Conservation (phyloP, 192 early-diverging fungal genomes). For the Funneliformis geosporum region DNA sequence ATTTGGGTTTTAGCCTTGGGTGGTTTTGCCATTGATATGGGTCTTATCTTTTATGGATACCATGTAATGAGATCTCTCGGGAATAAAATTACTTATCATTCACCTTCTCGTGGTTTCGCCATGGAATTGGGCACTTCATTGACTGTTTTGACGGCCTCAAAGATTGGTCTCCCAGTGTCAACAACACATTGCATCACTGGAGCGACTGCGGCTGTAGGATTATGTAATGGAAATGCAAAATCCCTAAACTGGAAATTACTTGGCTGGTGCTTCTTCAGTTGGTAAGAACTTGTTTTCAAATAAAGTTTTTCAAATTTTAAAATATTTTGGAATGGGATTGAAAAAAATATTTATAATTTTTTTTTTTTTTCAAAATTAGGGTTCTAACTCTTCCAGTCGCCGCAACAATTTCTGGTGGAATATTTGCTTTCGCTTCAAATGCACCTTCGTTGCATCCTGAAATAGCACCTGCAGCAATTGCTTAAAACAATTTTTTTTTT, state of each 20-base stretch:
- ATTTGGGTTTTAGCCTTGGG: constrained; percentile 24
- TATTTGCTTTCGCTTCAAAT: too few relatives aligned
- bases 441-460: too few relatives aligned
- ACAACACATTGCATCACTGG: constrained; percentile 89
- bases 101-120: constrained; percentile 79
- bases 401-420: too few relatives aligned
- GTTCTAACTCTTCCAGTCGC: too few relatives aligned
- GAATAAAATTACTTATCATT: constrained; percentile 83
- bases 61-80: constrained; percentile 77
- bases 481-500: too few relatives aligned
- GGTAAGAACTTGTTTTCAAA: constrained; percentile 38
- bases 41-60: constrained; percentile 73
- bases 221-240: constrained; percentile 60
- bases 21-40: constrained; percentile 75
- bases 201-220: constrained; percentile 72
- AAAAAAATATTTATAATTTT: too few relatives aligned
- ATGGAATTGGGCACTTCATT: constrained; percentile 77
- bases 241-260: constrained; percentile 82
- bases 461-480: too few relatives aligned
- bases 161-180: constrained; percentile 80
- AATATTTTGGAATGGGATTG: too few relatives aligned
- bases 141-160: constrained; percentile 80
- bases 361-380: too few relatives aligned
- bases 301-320: too few relatives aligned
- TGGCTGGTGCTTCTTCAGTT: constrained; percentile 65